phyloP scores from a whole-genome alignment of 2,329 filamentous ascomycete genomes.

The Fonsecaea monophora region DNA sequence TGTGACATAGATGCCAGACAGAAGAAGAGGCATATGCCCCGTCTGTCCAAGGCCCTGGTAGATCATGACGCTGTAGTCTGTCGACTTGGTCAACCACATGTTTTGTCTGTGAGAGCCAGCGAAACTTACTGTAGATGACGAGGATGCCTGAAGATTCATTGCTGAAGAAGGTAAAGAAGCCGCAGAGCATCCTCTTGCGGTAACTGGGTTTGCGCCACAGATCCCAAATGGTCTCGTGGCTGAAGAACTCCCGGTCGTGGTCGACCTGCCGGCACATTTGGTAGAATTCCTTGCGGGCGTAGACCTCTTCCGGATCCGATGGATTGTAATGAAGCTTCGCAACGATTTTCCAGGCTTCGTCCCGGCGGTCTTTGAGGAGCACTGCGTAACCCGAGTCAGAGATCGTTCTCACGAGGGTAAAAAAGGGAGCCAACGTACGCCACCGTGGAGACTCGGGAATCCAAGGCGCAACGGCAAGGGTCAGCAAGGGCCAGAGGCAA shows the following conservation, averaged over 20 bases:
- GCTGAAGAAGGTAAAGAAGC: constrained; percentile 9
- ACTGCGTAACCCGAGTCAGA: neutral
- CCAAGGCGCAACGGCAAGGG: constrained; percentile 50
- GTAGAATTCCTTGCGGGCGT: constrained; percentile 16
- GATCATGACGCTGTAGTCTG: constrained; percentile 17
- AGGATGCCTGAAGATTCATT: constrained; percentile 11
- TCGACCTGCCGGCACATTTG: constrained; percentile 11
- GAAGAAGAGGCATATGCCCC: constrained; percentile 6
- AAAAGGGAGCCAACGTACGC: constrained; percentile 43
- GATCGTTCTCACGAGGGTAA: neutral
- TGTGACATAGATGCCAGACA: constrained; percentile 8
- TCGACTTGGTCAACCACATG: neutral
- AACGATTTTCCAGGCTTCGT: constrained; percentile 55
- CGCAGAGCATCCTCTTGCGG: constrained; percentile 20
- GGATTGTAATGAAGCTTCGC: constrained; percentile 46
- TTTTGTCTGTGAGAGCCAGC: neutral
- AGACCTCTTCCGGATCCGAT: neutral
- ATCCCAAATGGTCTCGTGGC: constrained; percentile 1
- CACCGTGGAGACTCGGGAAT: constrained; percentile 58
- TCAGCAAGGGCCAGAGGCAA: constrained; percentile 48
- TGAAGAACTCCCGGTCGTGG: neutral
- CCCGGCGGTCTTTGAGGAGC: constrained; percentile 52
- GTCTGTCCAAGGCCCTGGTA: constrained; percentile 12
- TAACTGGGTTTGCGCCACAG: constrained; percentile 15
- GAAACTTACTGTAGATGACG: constrained; percentile 44